phyloP scores from a whole-genome alignment of 257 asterid genomes.

The Jaltomata sinuosa region DNA sequence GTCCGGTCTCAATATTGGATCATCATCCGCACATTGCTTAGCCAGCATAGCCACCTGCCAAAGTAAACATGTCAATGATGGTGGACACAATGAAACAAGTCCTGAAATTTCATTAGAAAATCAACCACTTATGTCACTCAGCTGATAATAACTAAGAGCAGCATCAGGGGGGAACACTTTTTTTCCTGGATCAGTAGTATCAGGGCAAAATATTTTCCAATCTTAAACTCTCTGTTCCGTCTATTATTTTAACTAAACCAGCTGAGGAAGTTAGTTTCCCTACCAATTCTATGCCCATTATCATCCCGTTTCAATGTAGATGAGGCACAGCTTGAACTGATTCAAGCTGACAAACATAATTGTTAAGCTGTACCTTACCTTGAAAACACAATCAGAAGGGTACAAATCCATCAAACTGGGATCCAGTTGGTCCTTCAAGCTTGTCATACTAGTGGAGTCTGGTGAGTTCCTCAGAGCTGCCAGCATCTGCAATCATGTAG shows the following conservation, averaged over 20 bases:
- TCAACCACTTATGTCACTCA: neutral
- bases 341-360: neutral
- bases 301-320: neutral
- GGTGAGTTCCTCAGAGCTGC: slow-evolving; percentile 71
- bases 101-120: neutral
- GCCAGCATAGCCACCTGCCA: slow-evolving; percentile 72
- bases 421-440: slow-evolving; percentile 76
- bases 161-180: neutral
- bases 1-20: slow-evolving; percentile 89
- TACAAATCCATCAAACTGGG: slow-evolving; percentile 71
- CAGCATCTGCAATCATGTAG: slow-evolving; percentile 60
- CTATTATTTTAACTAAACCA: neutral
- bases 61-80: neutral
- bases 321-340: neutral
- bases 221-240: neutral
- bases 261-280: neutral
- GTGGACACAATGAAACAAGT: slow-evolving; percentile 4
- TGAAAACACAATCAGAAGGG: slow-evolving; percentile 89
- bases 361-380: slow-evolving; percentile 34
- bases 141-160: neutral
- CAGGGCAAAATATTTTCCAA: neutral
- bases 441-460: slow-evolving; percentile 70
- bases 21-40: slow-evolving; percentile 89
- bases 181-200: too few relatives aligned
- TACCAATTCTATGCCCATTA: neutral